phyloP scores from a whole-genome alignment of 352 stramenopile species.

The Pythium oligandrum region DNA sequence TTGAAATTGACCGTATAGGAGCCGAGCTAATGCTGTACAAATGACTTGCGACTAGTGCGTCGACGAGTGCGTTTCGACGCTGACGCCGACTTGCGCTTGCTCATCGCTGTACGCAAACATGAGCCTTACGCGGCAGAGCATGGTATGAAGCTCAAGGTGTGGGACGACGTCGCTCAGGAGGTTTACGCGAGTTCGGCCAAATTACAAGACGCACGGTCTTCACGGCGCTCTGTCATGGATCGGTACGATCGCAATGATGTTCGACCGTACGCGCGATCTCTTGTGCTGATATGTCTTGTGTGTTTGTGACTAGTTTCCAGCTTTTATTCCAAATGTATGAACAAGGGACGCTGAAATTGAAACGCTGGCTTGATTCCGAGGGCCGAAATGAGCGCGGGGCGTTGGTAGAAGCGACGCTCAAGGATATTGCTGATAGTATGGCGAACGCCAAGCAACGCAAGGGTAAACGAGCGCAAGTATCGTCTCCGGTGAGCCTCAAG shows the following conservation, averaged over 20 bases:
- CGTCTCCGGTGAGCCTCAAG: no score
- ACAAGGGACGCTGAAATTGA: slow-evolving; percentile 28
- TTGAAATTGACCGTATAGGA: no score
- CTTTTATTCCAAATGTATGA: slow-evolving; percentile 30
- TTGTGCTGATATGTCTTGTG: background rate
- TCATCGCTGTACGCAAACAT: slow-evolving; percentile 33
- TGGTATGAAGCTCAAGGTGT: slow-evolving; percentile 42
- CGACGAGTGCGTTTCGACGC: slow-evolving; percentile 33
- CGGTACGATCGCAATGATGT: slow-evolving; percentile 12
- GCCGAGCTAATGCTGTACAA: no score
- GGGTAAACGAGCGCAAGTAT: slow-evolving; percentile 3
- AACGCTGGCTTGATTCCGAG: slow-evolving; percentile 22
- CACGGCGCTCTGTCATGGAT: slow-evolving; percentile 33
- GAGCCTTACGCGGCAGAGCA: slow-evolving; percentile 45
- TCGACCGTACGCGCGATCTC: background rate
- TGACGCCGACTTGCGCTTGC: slow-evolving; percentile 33
- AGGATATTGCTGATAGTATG: slow-evolving; percentile 17
- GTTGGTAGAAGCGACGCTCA: slow-evolving; percentile 24
- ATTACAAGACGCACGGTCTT: slow-evolving; percentile 24
- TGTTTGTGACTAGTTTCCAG: slow-evolving; percentile 22
- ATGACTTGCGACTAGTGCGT: slow-evolving; percentile 7
- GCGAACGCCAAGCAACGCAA: slow-evolving; percentile 14
- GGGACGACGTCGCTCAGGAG: slow-evolving; percentile 41
- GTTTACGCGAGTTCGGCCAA: slow-evolving; percentile 26
- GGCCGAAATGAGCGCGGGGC: slow-evolving; percentile 18